Evolutionary conservation across 768 basidiomycete genomes (phyloP), one percentile per base, ranked within the genome.

Genomic region (button mushroom (Agaricus bisporus)): DNA sequence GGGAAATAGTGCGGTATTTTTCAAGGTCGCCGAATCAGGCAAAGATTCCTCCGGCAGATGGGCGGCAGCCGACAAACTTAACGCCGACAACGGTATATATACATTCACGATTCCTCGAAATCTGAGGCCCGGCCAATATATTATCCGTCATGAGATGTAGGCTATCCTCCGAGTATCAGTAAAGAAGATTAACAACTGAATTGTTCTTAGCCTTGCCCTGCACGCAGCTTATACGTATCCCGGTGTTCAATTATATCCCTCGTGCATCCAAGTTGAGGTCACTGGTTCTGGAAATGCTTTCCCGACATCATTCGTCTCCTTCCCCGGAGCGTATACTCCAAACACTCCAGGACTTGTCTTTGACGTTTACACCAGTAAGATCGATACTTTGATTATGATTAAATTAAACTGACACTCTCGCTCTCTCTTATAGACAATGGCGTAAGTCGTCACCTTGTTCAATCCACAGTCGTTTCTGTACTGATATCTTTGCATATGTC

Each of bases 121-220:
- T 22, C 65, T 76, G 44, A 64, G 70, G 54, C 53, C 75, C 11
- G 75, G 74, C 6, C 75, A 77, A 59, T 78, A 78, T 56, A 68
- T 77, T 58, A 69, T 77, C 56, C 68, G 75, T 15, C 72, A 77
- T 57, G 75, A 77, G 56, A 75, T 73, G 70, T 73, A 17, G 41
- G 68, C 56, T 11, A 26, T 8, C 6, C 4, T 25, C n/a, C 25
- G 22, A 26, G 6, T n/a, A 45, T 15, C 8, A 28, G 5, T 45
- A 22, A 14, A 45, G 15, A 11, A 10, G 2, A 44, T 12, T 45
- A 5, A 12, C 28, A 45, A 45, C 26, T 29, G 15, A 26, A 10
- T 26, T 4, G 7, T 15, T 15, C 10, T 3, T 48, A 74, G 73
- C 53, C 64, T 74, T 55, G 71, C 71, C 15, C 54, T 73, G 37